These are phyloP conservation scores for Emmonsia crescens DNA, from an alignment of 2,329 filamentous ascomycete species.

Conservation along the genomic window DNA sequence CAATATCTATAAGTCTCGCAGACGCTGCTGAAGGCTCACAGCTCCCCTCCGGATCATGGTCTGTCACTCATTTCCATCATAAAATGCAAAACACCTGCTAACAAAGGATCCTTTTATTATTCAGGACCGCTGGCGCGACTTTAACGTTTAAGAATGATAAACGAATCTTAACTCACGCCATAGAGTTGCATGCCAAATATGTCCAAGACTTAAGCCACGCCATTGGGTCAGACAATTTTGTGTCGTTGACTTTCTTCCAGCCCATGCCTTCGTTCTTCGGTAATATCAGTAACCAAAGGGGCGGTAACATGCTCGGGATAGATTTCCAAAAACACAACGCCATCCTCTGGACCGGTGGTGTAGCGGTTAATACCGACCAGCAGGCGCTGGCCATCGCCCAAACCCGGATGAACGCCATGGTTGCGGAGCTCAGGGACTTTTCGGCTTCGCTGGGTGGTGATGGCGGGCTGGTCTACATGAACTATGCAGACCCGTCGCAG, in stretches of 20 bases:
- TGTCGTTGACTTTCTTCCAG: slow-evolving; percentile 22
- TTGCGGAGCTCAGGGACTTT: background rate
- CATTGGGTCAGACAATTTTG: background rate
- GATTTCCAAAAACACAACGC: slow-evolving; percentile 23
- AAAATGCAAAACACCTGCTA: background rate
- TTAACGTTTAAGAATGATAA: background rate
- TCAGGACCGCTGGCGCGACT: background rate
- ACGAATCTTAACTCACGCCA: background rate
- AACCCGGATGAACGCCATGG: background rate
- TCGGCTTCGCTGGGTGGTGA: background rate
- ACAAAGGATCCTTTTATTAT: background rate
- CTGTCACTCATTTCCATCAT: background rate
- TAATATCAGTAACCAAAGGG: slow-evolving; percentile 22
- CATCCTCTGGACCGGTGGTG: slow-evolving; percentile 20
- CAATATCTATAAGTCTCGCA: background rate
- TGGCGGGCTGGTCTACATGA: slow-evolving; percentile 1
- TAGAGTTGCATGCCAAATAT: background rate
- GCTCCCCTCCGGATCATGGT: background rate
- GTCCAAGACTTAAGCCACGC: background rate
- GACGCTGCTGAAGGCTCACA: background rate
- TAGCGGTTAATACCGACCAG: background rate
- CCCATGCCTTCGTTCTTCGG: slow-evolving; percentile 27
- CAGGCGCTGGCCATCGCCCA: background rate
- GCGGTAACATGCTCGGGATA: slow-evolving; percentile 24
- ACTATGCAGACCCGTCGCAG: slow-evolving; percentile 2